These are phyloP conservation scores for Raffaelea albimanens DNA, from an alignment of 2,329 filamentous ascomycete genomes.

Conservation along the genomic window DNA sequence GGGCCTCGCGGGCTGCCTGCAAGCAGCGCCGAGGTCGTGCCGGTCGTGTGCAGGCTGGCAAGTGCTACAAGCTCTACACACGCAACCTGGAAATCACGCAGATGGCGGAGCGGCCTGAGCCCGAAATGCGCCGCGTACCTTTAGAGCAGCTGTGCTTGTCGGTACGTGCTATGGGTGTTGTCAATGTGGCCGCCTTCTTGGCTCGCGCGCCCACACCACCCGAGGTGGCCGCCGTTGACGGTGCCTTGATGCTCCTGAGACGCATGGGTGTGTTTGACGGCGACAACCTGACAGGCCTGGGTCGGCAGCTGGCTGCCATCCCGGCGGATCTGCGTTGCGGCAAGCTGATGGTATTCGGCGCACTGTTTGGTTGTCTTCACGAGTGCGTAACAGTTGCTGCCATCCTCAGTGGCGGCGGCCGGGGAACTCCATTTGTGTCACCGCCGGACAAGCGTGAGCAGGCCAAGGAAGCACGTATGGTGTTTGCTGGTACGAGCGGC, in stretches of 20 bases:
- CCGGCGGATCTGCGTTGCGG: slow-evolving; percentile 87
- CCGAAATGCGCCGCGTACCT: slow-evolving; percentile 86
- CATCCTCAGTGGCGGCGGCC: slow-evolving; percentile 68
- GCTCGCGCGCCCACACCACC: slow-evolving; percentile 83
- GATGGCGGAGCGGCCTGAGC: slow-evolving; percentile 83
- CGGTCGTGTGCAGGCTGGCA: slow-evolving; percentile 81
- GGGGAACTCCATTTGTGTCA: slow-evolving; percentile 66
- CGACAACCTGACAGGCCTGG: slow-evolving; percentile 65
- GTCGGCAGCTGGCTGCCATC: slow-evolving; percentile 88
- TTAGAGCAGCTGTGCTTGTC: slow-evolving; percentile 91
- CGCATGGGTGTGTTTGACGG: slow-evolving; percentile 86
- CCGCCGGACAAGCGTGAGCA: slow-evolving; percentile 73
- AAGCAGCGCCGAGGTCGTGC: slow-evolving; percentile 91
- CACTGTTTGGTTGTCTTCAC: slow-evolving; percentile 86
- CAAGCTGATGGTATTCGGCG: slow-evolving; percentile 91
- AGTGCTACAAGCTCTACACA: slow-evolving; percentile 94
- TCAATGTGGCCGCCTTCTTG: slow-evolving; percentile 72
- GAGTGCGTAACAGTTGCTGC: slow-evolving; percentile 81
- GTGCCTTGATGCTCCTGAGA: slow-evolving; percentile 66
- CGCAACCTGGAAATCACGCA: slow-evolving; percentile 62
- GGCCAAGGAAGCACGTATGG: slow-evolving; percentile 63
- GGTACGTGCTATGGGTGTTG: slow-evolving; percentile 88
- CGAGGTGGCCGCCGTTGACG: slow-evolving; percentile 73
- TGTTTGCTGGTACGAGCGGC: slow-evolving; percentile 52
- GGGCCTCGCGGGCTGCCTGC: slow-evolving; percentile 88